Evolutionary conservation across 495 filamentous ascomycete species (phyloP), one percentile per base, ranked within the genome.

Genomic region (Cetradonia linearis): DNA sequence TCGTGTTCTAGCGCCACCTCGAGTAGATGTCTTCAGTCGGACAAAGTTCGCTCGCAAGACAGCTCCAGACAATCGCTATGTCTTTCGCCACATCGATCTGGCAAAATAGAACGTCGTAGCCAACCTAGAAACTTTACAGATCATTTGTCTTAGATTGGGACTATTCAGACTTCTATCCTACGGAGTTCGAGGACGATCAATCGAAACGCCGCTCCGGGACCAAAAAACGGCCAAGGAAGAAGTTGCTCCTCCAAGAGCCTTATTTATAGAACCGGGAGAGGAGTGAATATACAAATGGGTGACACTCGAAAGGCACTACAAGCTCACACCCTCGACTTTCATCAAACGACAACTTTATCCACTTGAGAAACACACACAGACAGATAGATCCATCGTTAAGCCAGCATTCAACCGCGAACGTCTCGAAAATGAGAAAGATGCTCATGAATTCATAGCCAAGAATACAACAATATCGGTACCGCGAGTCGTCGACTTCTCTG

Each of bases 291-390:
- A 11, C 8, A 4, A 46, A 46, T 20, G 42, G 42, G 18, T n/a
- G 5, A 46, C 16, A 16, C n/a, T 9, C 1, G 33, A 46, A 27
- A 31, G 50, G 9, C 4, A 47, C 27, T 61, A 47, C 28, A 56
- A 6, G 1, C 38, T 61, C 28, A 61, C 18, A 30, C 14, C 59
- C 1, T 28, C 38, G 4, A 52, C 38, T 1, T 62, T 62, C 54
- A 62, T 31, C n/a, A 58, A 62, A 16, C 37, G 54, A 47, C 38
- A 62, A 36, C 28, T 40, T 3, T 16, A 14, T 16, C 27, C 7
- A 13, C 20, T 28, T 3, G 60, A 58, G 31, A 28, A 7, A 13
- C 8, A 16, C 6, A 5, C 33, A 36, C 5, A 36, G 11, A 36
- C 5, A 36, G 11, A 11, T 5, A 36, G 33, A 36, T 11, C 33